Evolutionary conservation across 345 rosid genomes (phyloP).

Genomic region (Populus tremula): DNA sequence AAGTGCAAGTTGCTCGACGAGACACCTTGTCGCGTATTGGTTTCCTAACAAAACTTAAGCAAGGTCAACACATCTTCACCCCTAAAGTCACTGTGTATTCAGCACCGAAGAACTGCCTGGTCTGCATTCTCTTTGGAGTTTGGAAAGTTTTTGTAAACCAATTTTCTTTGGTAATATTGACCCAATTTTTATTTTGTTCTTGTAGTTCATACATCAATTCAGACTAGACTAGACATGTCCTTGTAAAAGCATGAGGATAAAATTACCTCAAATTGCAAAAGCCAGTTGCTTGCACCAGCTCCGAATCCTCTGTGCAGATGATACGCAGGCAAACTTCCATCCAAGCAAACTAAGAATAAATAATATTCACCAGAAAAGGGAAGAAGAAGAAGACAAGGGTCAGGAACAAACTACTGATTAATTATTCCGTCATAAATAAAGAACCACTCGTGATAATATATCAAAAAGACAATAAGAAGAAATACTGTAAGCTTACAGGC

Average conservation of each 20-base stretch:
- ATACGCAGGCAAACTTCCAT: slow-evolving; percentile 93
- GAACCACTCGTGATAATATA: not conserved
- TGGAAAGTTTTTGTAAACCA: not conserved
- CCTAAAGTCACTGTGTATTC: not conserved
- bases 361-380: not conserved
- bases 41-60: not conserved
- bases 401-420: not conserved
- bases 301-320: slow-evolving; percentile 80
- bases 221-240: not conserved
- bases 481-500: slow-evolving; percentile 46
- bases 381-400: not conserved
- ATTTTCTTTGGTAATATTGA: not conserved
- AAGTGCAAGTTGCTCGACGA: slow-evolving; percentile 15
- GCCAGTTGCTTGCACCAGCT: slow-evolving; percentile 73
- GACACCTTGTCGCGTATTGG: slow-evolving; percentile 21
- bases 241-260: not conserved
- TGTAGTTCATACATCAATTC: too few relatives aligned
- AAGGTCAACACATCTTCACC: not conserved
- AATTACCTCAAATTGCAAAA: slow-evolving; percentile 85
- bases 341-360: slow-evolving; percentile 66
- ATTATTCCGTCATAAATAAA: not conserved
- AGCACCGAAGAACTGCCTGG: not conserved
- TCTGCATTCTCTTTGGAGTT: slow-evolving; percentile 10
- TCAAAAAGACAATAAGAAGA: not conserved
- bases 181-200: not conserved